Percentiles rank a stretch among this genome's conserved stretches.
phyloP scores from a whole-genome alignment of 2,329 filamentous ascomycete species.

The Microdochium bolleyi region DNA sequence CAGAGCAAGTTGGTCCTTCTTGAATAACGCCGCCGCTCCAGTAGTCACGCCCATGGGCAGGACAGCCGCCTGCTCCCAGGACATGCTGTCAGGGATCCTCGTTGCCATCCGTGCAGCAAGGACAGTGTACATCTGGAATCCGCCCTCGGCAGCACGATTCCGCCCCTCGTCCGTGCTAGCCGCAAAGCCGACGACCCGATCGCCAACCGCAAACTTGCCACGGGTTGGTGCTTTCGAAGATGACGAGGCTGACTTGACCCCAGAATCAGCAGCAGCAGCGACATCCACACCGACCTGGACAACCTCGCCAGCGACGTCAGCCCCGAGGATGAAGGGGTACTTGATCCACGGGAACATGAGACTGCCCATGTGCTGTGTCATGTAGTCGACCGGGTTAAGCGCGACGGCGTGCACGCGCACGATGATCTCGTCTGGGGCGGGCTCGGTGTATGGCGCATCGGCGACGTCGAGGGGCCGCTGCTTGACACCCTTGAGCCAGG shows the following conservation, averaged over 20 bases:
- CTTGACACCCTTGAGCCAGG: background rate
- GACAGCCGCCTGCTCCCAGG: background rate
- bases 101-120: background rate
- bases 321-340: background rate
- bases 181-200: background rate
- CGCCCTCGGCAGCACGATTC: background rate
- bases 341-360: background rate
- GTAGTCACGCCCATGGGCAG: background rate
- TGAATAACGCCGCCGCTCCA: background rate
- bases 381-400: background rate
- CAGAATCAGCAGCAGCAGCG: background rate
- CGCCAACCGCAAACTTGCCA: background rate
- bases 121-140: background rate
- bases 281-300: background rate
- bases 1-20: background rate
- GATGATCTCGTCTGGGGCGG: background rate
- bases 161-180: background rate
- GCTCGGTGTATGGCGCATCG: background rate
- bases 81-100: background rate
- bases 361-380: background rate
- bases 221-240: too few species aligned
- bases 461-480: background rate
- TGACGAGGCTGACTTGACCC: background rate
- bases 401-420: background rate
- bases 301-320: background rate